phyloP scores from a whole-genome alignment of 1,284 basidiomycete species.

The Moesziomyces sp. region DNA sequence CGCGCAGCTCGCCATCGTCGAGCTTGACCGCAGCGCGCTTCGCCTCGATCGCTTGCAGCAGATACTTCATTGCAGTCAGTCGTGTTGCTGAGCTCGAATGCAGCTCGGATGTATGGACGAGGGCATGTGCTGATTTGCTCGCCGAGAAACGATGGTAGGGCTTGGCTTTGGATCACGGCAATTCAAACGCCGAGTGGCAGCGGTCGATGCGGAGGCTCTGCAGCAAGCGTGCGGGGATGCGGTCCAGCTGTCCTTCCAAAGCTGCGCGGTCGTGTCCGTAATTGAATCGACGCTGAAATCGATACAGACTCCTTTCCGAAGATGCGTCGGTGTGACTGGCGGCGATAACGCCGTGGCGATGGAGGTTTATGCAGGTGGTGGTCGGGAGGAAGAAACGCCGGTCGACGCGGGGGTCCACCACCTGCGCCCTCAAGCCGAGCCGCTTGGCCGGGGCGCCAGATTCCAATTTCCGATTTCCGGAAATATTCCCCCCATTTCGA shows the following conservation, averaged over 20 bases:
- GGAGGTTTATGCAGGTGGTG: too few species aligned
- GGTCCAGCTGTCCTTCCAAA: too few species aligned
- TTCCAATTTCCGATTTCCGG: constrained; percentile 38
- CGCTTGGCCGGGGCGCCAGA: constrained; percentile 2
- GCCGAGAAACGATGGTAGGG: too few species aligned
- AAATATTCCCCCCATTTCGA: neutral
- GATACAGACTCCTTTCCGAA: too few species aligned
- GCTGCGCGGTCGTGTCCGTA: too few species aligned
- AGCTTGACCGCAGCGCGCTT: constrained; percentile 57
- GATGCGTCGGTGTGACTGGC: too few species aligned
- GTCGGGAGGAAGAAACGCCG: constrained; percentile 4
- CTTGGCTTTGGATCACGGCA: neutral
- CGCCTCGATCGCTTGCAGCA: constrained; percentile 65
- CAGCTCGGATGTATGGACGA: constrained; percentile 7
- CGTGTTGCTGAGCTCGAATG: constrained; percentile 14
- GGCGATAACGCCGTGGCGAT: too few species aligned
- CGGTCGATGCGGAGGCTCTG: too few species aligned
- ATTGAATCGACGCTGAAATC: too few species aligned
- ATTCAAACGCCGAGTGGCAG: too few species aligned
- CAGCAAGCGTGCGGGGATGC: too few species aligned
- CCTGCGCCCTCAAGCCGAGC: constrained; percentile 3
- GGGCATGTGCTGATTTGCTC: constrained; percentile 5
- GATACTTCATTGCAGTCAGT: constrained; percentile 45
- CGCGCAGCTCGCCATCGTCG: constrained; percentile 57
- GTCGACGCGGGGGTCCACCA: constrained; percentile 23